These are phyloP conservation scores for Ophiostoma sp. DNA, from an alignment of 2,329 filamentous ascomycete species.

Conservation along the genomic window DNA sequence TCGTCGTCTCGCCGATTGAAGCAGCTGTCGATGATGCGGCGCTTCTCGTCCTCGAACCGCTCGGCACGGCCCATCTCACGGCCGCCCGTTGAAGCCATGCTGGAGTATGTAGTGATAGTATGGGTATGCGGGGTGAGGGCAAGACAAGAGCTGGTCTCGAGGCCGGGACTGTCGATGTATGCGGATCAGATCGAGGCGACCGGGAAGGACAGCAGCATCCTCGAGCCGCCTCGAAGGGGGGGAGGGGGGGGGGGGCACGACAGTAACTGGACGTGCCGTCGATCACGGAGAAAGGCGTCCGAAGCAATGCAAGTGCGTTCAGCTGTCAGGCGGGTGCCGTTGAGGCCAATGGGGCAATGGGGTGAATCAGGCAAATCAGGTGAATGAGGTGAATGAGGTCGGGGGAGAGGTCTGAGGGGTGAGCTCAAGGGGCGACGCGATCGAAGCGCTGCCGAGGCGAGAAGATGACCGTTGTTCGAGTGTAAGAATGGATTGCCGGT, in stretches of 20 bases:
- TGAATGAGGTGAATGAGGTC: background rate
- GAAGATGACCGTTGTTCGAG: background rate
- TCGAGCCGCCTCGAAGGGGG: slow-evolving; percentile 9
- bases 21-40: slow-evolving; percentile 88
- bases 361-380: too few species aligned
- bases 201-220: slow-evolving; percentile 6
- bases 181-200: slow-evolving; percentile 9
- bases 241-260: background rate
- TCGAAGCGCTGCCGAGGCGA: background rate
- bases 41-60: slow-evolving; percentile 94
- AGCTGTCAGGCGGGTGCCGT: too few species aligned
- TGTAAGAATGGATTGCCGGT: background rate
- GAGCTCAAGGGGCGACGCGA: background rate
- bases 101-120: background rate
- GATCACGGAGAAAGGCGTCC: background rate
- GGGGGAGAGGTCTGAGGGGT: background rate
- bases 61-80: slow-evolving; percentile 56
- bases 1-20: slow-evolving; percentile 86
- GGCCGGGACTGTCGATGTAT: background rate
- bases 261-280: background rate
- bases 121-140: background rate
- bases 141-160: background rate
- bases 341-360: too few species aligned
- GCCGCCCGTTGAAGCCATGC: slow-evolving; percentile 32
- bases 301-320: background rate